A percentile compares a stretch with the other conserved stretches of the same genome.
These are phyloP conservation scores for Hemileccinum hortonii DNA, from an alignment of 1,284 basidiomycete species.

Conservation along the genomic window DNA sequence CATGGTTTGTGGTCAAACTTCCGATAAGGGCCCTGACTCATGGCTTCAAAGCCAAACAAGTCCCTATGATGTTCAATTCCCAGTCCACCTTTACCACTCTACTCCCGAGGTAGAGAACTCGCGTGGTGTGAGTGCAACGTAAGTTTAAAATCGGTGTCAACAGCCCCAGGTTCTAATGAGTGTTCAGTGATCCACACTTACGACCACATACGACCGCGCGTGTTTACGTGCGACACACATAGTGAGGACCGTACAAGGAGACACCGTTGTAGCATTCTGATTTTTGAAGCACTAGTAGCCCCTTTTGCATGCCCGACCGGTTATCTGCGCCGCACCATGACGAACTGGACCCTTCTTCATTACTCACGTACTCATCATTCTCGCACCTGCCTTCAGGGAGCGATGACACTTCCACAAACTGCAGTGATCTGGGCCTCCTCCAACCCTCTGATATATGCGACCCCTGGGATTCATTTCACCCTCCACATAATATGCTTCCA, in stretches of 20 bases:
- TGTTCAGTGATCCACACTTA: slow-evolving; percentile 11
- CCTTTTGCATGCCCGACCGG: not conserved
- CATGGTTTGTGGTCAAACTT: slow-evolving; percentile 9
- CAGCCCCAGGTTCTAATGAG: slow-evolving; percentile 6
- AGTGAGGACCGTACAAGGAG: slow-evolving; percentile 12
- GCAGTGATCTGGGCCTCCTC: not conserved
- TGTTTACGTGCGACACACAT: not conserved
- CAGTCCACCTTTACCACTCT: not conserved
- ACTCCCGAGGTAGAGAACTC: slow-evolving; percentile 1
- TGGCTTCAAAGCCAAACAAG: slow-evolving; percentile 2
- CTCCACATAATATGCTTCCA: not conserved
- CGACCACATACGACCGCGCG: not conserved
- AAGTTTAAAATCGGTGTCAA: not conserved
- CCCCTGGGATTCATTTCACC: slow-evolving; percentile 6
- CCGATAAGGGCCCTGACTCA: not conserved
- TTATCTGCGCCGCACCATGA: not conserved
- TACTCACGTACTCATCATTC: not conserved
- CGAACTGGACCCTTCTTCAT: not conserved
- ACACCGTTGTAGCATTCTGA: slow-evolving; percentile 1
- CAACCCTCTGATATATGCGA: slow-evolving; percentile 1
- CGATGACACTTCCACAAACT: not conserved
- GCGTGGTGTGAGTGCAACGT: slow-evolving; percentile 6
- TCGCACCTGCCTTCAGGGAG: not conserved
- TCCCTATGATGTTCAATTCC: slow-evolving; percentile 10
- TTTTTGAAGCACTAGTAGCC: slow-evolving; percentile 5